phyloP scores from a whole-genome alignment of 2,329 filamentous ascomycete genomes.

The Conoideocrella luteorostrata region DNA sequence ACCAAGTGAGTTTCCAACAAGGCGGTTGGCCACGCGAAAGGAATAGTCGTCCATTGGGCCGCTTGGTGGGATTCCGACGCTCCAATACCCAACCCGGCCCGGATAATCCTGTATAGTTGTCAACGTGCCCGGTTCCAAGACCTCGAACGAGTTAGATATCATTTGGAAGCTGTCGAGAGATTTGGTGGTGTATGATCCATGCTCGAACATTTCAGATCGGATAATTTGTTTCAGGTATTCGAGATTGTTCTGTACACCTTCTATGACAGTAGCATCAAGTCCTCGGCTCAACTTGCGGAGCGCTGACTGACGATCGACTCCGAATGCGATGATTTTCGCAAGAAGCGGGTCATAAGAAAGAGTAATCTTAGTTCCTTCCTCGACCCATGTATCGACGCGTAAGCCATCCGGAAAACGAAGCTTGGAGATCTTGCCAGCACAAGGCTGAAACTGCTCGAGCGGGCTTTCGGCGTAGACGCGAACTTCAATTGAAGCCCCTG shows the following conservation, averaged over 20 bases:
- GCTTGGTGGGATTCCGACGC: conserved; percentile 32
- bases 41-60: conserved; percentile 36
- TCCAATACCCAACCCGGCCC: conserved; percentile 30
- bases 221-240: conserved; percentile 26
- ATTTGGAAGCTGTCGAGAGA: conserved; percentile 25
- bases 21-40: conserved; percentile 26
- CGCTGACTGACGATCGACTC: conserved; percentile 51
- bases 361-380: conserved; percentile 62
- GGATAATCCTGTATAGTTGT: conserved; percentile 36
- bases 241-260: conserved; percentile 28
- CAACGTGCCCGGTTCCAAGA: conserved; percentile 27
- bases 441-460: conserved; percentile 50
- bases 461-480: conserved; percentile 46
- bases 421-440: conserved; percentile 50
- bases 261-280: conserved; percentile 40
- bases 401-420: conserved; percentile 48
- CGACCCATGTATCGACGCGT: conserved; percentile 61
- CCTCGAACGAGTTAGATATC: conserved; percentile 23
- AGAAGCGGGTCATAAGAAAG: conserved; percentile 74
- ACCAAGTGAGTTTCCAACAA: conserved; percentile 24
- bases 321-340: conserved; percentile 65
- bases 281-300: conserved; percentile 57
- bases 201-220: conserved; percentile 19
- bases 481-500: conserved; percentile 31
- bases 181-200: conserved; percentile 26